These are phyloP conservation scores for Ceratocystis destructans DNA, from an alignment of 2,329 filamentous ascomycete species.

Conservation along the genomic window DNA sequence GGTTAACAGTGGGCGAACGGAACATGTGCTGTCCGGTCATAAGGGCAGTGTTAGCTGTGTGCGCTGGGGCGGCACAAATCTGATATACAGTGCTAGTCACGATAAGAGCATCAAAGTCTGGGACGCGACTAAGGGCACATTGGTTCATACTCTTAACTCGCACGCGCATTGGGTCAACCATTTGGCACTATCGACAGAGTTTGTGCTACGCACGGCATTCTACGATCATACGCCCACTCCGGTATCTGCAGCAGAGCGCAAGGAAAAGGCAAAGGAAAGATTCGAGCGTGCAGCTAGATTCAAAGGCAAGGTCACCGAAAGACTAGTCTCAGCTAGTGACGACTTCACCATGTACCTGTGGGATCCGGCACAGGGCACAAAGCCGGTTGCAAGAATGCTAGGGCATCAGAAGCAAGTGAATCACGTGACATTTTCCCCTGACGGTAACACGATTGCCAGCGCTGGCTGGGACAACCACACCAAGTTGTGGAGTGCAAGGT, in stretches of 20 bases:
- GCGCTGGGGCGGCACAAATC: constrained; percentile 81
- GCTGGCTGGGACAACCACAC: constrained; percentile 89
- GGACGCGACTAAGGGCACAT: constrained; percentile 64
- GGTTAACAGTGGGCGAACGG: constrained; percentile 60
- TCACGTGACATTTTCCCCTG: constrained; percentile 85
- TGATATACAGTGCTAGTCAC: constrained; percentile 72
- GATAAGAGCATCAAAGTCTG: constrained; percentile 90
- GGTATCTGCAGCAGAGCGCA: constrained; percentile 41
- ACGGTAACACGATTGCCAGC: constrained; percentile 75
- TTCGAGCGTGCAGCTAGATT: constrained; percentile 76
- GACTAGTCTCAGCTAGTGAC: constrained; percentile 79
- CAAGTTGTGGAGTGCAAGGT: constrained; percentile 75
- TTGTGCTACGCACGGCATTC: constrained; percentile 71
- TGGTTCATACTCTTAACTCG: constrained; percentile 63
- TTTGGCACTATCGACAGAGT: constrained; percentile 83
- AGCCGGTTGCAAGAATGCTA: constrained; percentile 76
- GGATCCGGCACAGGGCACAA: constrained; percentile 65
- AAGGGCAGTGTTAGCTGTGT: constrained; percentile 82
- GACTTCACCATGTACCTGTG: constrained; percentile 96
- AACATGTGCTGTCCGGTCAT: constrained; percentile 76
- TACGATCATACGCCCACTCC: constrained; percentile 60
- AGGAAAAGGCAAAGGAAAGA: constrained; percentile 60
- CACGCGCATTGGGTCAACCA: constrained; percentile 97
- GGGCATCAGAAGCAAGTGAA: constrained; percentile 97
- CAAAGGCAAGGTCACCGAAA: constrained; percentile 64